These are phyloP conservation scores for Vicia villosa DNA, from an alignment of 306 rosid species.

Conservation along the genomic window DNA sequence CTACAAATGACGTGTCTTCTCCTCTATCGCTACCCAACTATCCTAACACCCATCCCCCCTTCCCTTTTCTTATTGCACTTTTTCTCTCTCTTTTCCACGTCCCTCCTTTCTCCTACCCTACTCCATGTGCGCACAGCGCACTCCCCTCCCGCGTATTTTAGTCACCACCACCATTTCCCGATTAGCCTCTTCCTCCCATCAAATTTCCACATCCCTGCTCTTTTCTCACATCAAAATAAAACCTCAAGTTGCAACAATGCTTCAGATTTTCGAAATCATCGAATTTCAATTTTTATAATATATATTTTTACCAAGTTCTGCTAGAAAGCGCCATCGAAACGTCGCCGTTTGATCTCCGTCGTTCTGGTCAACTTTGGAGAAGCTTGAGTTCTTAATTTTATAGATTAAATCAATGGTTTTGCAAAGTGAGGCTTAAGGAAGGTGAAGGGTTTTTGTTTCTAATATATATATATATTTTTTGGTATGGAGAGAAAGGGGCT, in stretches of 20 bases:
- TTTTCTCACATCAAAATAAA: neutral
- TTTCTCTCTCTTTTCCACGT: slow-evolving; percentile 48
- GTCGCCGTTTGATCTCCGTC: neutral
- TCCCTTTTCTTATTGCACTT: slow-evolving; percentile 38
- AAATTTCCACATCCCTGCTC: no score
- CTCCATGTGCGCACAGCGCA: slow-evolving; percentile 14
- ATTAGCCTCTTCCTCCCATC: neutral
- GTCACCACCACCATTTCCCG: neutral
- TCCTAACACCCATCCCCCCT: slow-evolving; percentile 33
- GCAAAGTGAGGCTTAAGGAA: neutral
- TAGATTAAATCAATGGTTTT: slow-evolving; percentile 36
- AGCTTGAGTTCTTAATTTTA: neutral
- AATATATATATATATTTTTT: neutral
- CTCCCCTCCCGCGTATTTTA: slow-evolving; percentile 40
- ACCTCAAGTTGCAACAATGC: neutral
- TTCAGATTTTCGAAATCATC: neutral
- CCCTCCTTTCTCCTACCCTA: neutral
- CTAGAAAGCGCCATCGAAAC: slow-evolving; percentile 51
- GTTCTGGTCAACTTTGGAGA: neutral
- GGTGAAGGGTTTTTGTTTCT: neutral
- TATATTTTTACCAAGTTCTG: neutral
- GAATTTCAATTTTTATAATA: neutral
- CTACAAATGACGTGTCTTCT: slow-evolving; percentile 58
- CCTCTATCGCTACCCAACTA: slow-evolving; percentile 57
- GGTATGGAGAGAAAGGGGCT: slow-evolving; percentile 59